Conservation (phyloP, 345 rosid species). For the Citrus australasica region DNA sequence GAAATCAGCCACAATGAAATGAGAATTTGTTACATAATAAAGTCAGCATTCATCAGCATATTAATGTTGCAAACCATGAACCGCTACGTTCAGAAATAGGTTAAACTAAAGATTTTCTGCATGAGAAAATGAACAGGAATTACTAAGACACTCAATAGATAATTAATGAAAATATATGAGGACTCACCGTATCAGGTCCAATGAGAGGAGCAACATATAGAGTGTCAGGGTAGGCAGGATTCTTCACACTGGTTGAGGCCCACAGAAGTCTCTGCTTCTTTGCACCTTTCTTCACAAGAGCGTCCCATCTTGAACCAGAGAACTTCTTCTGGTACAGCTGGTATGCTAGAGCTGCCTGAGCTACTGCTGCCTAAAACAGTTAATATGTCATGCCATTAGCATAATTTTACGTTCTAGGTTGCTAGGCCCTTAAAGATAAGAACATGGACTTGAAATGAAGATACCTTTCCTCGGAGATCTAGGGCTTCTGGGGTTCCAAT, state of each 20-base stretch:
- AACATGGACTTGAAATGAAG: background rate
- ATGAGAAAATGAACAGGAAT: background rate
- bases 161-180: background rate
- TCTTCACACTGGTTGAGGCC: constrained; percentile 98
- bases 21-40: background rate
- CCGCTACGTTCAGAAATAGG: background rate
- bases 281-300: constrained; percentile 90
- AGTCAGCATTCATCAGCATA: background rate
- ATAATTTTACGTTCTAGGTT: background rate
- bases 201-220: constrained; percentile 88
- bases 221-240: constrained; percentile 91
- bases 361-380: constrained; percentile 78
- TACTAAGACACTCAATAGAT: background rate
- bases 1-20: background rate
- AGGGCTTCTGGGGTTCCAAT: constrained; percentile 94
- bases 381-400: constrained; percentile 15
- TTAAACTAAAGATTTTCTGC: background rate
- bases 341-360: constrained; percentile 95
- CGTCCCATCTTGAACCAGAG: constrained; percentile 98
- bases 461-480: constrained; percentile 95
- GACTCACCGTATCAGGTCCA: constrained; percentile 88
- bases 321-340: constrained; percentile 95
- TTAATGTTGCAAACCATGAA: background rate
- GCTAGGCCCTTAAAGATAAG: background rate
- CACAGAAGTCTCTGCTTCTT: constrained; percentile 94